Conservation (phyloP, 768 basidiomycete genomes). For the Daedaleopsis nitida region DNA sequence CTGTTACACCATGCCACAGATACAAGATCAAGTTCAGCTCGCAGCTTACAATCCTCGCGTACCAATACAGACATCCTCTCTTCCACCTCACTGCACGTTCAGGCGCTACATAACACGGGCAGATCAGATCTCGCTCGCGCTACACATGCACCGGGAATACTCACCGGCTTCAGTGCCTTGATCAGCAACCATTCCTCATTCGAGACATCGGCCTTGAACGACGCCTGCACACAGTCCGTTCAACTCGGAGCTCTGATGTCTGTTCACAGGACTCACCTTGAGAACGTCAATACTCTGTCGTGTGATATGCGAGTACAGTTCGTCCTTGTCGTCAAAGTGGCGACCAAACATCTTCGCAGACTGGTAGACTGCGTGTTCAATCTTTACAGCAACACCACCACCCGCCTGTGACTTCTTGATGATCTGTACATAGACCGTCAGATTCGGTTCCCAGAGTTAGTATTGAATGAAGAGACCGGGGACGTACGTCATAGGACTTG, state of each 20-base stretch:
- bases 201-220: conserved; percentile 87
- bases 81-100: conserved; percentile 33
- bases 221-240: conserved; percentile 46
- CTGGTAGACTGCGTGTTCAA: conserved; percentile 96
- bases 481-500: conserved; percentile 74
- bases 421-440: conserved; percentile 46
- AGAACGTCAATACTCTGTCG: conserved; percentile 94
- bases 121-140: background rate
- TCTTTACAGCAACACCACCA: conserved; percentile 96
- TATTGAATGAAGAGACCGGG: background rate
- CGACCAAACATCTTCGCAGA: conserved; percentile 94
- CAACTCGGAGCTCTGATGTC: no score
- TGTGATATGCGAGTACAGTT: conserved; percentile 86
- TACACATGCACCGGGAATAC: conserved; percentile 23
- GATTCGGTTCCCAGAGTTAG: background rate
- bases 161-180: conserved; percentile 79
- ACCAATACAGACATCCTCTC: background rate
- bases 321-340: conserved; percentile 96
- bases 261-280: conserved; percentile 58
- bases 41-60: background rate
- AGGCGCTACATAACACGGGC: conserved; percentile 34
- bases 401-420: conserved; percentile 95
- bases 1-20: background rate
- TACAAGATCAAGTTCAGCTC: background rate
- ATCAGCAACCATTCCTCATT: conserved; percentile 94